Evolutionary conservation across 2,329 filamentous ascomycete species (phyloP).

Genomic region (Penicillium sp.): DNA sequence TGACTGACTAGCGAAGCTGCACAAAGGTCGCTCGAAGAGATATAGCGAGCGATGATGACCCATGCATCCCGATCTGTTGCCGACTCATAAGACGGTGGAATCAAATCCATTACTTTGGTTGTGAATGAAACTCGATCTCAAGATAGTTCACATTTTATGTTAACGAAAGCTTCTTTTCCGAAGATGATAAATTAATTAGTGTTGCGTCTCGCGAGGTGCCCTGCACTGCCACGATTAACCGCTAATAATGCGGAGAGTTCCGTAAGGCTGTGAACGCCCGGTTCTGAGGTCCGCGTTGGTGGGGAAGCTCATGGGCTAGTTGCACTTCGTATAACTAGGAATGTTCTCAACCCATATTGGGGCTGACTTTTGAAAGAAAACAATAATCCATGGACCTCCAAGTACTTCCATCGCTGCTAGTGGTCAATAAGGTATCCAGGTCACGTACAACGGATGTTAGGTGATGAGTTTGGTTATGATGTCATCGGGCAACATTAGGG

Average conservation of each 20-base stretch:
- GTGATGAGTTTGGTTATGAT: not conserved
- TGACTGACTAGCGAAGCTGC: constrained; percentile 57
- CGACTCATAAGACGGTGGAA: constrained; percentile 61
- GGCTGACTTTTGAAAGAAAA: not conserved
- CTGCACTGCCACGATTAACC: constrained; percentile 3
- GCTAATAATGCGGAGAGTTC: not conserved
- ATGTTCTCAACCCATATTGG: not conserved
- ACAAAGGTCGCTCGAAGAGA: constrained; percentile 58
- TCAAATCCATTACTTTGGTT: constrained; percentile 52
- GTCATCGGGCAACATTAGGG: not conserved
- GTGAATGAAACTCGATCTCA: not conserved
- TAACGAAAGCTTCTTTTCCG: not conserved
- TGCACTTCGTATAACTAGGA: not conserved
- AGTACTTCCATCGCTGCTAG: not conserved
- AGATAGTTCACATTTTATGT: not conserved
- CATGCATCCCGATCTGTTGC: constrained; percentile 57
- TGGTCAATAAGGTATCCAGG: not conserved
- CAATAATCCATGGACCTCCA: not conserved
- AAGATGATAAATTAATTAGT: not conserved
- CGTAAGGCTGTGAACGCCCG: not conserved
- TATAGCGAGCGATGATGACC: constrained; percentile 57
- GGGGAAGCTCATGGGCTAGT: not conserved
- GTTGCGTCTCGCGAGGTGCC: constrained; percentile 1
- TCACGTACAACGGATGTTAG: not conserved
- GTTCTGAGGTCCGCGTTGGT: not conserved